Base-by-base conservation (phyloP, 257 asterid species). In the Primulina huaijiensis region DNA sequence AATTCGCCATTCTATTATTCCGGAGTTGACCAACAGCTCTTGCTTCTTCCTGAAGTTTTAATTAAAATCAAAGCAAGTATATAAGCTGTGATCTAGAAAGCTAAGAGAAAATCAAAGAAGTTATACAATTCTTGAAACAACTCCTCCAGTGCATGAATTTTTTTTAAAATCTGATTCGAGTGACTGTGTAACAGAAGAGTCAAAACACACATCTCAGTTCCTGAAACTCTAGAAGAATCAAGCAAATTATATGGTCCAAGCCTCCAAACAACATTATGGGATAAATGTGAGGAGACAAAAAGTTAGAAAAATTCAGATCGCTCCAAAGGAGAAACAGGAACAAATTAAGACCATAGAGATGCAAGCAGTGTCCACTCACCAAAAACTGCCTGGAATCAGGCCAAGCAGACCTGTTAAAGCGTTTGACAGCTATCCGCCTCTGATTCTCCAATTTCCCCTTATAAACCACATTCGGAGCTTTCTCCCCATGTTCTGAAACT, bases 401-500 rank as follows among this genome's bases (percentile, higher is more conserved):
- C 97, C 97, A 90, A 16, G 96, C 97, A 74, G 92, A 84, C 74
- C 93, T 81, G 79, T 88, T 88, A 75, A 92, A 92, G 76, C 97
- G 96, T 81, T 92, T 92, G 76, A 92, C 98, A 66, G 95, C 98
- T 75, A 92, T 76, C 21, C 91, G 81, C 81, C 83, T 81, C 84
- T 90, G 97, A 76, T 88, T 88, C 38, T 90, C 98, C 82, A 88
- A 72, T 84, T 87, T 92, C 60, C 97, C 97, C 79, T 84, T 88
- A 72, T 90, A 90, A 75, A 90, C 97, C 71, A 90, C 97, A 76
- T 92, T 92, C 1, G 97, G 98, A 27, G 98, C 98, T 80, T 92
- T 90, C 84, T 92, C 98, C 50, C 97, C 98, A 60, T 90, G 97
- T 74, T 90, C 98, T 30, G 98, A 92, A 50, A 92, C 95, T 64